Evolutionary conservation across 2,329 filamentous ascomycete genomes (phyloP).

Genomic region (Trichoderma breve): DNA sequence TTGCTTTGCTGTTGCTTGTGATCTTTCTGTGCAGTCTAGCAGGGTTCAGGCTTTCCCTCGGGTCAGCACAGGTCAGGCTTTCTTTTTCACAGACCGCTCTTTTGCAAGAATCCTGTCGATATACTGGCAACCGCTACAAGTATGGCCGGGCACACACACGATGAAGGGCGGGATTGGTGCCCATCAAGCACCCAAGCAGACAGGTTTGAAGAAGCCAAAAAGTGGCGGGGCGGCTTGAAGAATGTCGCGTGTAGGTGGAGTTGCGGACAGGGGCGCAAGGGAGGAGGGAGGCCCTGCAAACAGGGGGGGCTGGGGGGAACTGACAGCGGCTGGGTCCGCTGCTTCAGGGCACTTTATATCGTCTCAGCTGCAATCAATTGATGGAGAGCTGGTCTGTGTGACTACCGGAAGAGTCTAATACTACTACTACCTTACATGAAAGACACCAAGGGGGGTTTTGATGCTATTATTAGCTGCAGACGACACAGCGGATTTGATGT

Average conservation of each 20-base stretch:
- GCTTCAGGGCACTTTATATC: conserved; percentile 5
- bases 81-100: not conserved
- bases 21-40: not conserved
- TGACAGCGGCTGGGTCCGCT: conserved; percentile 18
- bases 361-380: not conserved
- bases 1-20: not conserved
- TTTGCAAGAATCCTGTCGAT: not conserved
- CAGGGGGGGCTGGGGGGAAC: not conserved
- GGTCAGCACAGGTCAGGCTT: not conserved
- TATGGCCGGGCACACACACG: not conserved
- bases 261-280: not conserved
- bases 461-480: not conserved
- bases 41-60: not conserved
- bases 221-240: conserved; percentile 7
- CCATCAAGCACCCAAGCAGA: not conserved
- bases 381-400: conserved; percentile 1
- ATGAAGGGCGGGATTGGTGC: not conserved
- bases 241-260: conserved; percentile 19
- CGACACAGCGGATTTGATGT: not conserved
- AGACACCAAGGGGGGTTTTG: not conserved
- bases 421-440: not conserved
- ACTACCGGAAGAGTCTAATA: not conserved
- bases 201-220: not conserved
- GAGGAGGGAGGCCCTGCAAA: not conserved
- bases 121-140: not conserved